phyloP scores from a whole-genome alignment of 2,329 filamentous ascomycete species.

The Teratosphaeria destructans region DNA sequence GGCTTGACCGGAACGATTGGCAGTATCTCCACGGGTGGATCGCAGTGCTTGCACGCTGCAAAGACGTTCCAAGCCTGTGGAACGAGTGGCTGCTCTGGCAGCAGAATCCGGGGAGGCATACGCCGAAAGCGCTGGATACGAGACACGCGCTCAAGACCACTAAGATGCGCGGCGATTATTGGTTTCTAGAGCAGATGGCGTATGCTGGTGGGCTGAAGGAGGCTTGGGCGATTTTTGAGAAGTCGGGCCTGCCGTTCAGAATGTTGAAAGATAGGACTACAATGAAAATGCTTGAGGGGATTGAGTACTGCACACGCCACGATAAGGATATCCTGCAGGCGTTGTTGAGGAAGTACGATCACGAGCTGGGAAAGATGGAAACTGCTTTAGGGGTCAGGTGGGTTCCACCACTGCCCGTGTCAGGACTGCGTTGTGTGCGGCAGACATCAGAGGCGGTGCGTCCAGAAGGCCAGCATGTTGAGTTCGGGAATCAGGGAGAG shows the following conservation, averaged over 20 bases:
- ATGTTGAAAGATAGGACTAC: conserved; percentile 12
- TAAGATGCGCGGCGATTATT: conserved; percentile 22
- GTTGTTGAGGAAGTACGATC: conserved; percentile 20
- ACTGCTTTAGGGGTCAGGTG: conserved; percentile 22
- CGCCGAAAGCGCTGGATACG: conserved; percentile 11
- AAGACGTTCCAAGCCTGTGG: conserved; percentile 20
- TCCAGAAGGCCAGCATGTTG: conserved; percentile 2
- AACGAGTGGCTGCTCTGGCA: conserved; percentile 26
- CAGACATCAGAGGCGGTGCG: not conserved
- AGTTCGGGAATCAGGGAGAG: conserved; percentile 17
- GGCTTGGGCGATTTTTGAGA: conserved; percentile 22
- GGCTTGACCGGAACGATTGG: conserved; percentile 23
- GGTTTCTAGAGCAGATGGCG: conserved; percentile 26
- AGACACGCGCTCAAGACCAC: conserved; percentile 9
- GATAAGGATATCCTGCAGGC: conserved; percentile 16
- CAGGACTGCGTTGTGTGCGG: conserved; percentile 1
- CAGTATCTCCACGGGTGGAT: conserved; percentile 26
- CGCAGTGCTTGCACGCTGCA: conserved; percentile 23
- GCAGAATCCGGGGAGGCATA: conserved; percentile 8
- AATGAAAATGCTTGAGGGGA: conserved; percentile 16
- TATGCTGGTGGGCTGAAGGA: conserved; percentile 17
- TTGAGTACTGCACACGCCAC: conserved; percentile 17
- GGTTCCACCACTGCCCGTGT: conserved; percentile 7
- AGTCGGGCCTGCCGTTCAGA: conserved; percentile 14
- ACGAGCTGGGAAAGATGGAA: conserved; percentile 22